A percentile compares a stretch with the other conserved stretches of the same genome.
These are phyloP conservation scores for Eimeria falciformis DNA, from an alignment of 169 alveolate genomes.

Conservation along the genomic window DNA sequence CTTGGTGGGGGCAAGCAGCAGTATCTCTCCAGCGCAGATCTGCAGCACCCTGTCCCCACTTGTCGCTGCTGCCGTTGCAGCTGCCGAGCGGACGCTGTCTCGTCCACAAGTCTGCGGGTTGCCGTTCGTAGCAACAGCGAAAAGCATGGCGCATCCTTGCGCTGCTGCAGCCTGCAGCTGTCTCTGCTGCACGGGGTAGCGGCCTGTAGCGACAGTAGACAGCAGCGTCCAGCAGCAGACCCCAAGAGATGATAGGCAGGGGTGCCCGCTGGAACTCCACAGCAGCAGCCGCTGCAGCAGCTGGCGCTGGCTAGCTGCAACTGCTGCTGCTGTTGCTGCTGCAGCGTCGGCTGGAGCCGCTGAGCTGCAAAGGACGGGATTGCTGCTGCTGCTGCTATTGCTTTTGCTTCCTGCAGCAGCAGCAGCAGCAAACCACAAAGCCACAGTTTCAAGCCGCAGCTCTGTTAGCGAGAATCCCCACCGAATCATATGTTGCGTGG, in stretches of 20 bases:
- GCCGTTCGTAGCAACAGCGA: constrained; percentile 36
- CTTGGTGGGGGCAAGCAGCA: constrained; percentile 17
- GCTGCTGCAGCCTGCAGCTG: constrained; percentile 26
- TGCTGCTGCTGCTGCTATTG: constrained; percentile 12
- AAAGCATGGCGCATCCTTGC: constrained; percentile 28
- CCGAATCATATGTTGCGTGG: not conserved
- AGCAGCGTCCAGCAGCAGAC: not conserved
- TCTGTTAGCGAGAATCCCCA: not conserved
- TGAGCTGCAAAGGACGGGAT: not conserved
- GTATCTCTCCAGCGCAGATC: not conserved
- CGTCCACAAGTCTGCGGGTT: constrained; percentile 14
- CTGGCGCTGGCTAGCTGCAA: constrained; percentile 33
- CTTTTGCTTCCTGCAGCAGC: not conserved
- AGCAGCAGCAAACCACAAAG: constrained; percentile 60
- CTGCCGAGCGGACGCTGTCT: not conserved
- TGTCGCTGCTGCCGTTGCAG: not conserved
- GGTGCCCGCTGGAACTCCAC: constrained; percentile 32
- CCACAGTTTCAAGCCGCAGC: constrained; percentile 30
- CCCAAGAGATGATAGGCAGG: not conserved
- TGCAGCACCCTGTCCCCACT: constrained; percentile 20
- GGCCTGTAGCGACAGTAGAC: not conserved
- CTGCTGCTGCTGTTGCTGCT: not conserved
- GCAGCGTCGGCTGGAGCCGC: not conserved
- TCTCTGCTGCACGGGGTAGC: not conserved
- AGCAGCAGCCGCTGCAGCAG: constrained; percentile 35